Conservation (phyloP, 139 green algal genomes). For the Closterium sp. region DNA sequence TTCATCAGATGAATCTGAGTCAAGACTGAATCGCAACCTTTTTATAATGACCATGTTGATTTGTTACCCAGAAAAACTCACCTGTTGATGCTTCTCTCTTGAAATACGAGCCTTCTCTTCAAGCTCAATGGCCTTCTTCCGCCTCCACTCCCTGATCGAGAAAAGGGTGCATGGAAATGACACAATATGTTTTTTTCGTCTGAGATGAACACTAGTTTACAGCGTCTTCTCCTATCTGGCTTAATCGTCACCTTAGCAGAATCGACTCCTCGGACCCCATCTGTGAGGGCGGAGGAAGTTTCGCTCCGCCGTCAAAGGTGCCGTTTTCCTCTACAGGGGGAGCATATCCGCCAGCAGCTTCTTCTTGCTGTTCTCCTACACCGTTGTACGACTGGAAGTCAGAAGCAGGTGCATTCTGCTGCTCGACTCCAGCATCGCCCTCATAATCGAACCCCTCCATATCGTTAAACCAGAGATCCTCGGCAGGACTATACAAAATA, state of each 20-base stretch:
- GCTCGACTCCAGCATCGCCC: background rate
- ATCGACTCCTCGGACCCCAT: conserved; percentile 4
- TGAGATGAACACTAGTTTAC: background rate
- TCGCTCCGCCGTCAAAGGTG: background rate
- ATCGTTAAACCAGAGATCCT: background rate
- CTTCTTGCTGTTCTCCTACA: background rate
- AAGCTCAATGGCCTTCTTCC: conserved; percentile 11
- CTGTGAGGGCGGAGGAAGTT: background rate
- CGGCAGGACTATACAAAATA: background rate
- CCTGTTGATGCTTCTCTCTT: background rate
- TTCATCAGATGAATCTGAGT: background rate
- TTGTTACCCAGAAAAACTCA: background rate
- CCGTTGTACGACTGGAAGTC: background rate
- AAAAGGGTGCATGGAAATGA: background rate
- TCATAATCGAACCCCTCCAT: background rate
- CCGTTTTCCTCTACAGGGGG: background rate
- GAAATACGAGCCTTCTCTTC: conserved; percentile 1
- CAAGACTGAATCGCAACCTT: background rate
- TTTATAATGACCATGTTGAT: background rate
- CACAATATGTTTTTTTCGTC: background rate
- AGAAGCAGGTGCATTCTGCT: background rate
- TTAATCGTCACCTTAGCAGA: conserved; percentile 1
- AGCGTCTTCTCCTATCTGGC: too few species aligned
- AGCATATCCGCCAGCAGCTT: background rate
- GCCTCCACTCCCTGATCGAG: background rate